Base-by-base conservation (phyloP, 1,139 yeast genomes). In the Spencermartinsiella ligniputridi region DNA sequence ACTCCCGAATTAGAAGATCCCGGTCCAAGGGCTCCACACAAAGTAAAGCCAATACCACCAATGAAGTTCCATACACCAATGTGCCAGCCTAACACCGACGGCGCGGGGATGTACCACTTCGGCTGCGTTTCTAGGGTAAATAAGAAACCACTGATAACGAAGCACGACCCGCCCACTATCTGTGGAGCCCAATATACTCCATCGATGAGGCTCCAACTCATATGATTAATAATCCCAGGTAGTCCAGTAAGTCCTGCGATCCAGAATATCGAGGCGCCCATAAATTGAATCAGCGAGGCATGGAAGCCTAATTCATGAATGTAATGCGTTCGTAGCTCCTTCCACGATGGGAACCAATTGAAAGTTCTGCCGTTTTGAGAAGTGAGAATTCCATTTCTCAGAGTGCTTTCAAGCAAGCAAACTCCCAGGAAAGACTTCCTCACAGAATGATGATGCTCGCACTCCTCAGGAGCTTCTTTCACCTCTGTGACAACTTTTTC, bases 171-270 rank as follows among this genome's bases (percentile, higher is more conserved):
- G 2, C 51, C 51, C 8, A 44, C 48, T 12, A 48, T 44, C 34
- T 48, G 51, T 9, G 51, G 51, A 34, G 41, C 50, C 51, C 51
- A 48, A 19, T 25, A 48, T 12, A 48, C 44, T 11, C 51, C 51
- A 25, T 48, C 47, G 3, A 38, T 24, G 17, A 48, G 46, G 6
- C 49, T 21, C 13, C 24, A 42, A 12, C 47, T 29, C 44, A 48
- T 38, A 11, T 38, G 24, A 27, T 48, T 41, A 29, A 20, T 25
- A 12, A 48, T 47, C 13, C 51, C 50, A 8, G 51, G 51, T 15
- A 48, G 44, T 15, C 47, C 51, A n/a, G 51, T 48, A 25, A 48
- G 39, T 11, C 51, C 50, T 12, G 43, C 30, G 11, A 48, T 48
- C 51, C 51, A 48, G 37, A 48, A 48, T 15, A 48, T 39, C 4